Base-by-base conservation (phyloP, 257 asterid genomes). In the Salvia splendens region DNA sequence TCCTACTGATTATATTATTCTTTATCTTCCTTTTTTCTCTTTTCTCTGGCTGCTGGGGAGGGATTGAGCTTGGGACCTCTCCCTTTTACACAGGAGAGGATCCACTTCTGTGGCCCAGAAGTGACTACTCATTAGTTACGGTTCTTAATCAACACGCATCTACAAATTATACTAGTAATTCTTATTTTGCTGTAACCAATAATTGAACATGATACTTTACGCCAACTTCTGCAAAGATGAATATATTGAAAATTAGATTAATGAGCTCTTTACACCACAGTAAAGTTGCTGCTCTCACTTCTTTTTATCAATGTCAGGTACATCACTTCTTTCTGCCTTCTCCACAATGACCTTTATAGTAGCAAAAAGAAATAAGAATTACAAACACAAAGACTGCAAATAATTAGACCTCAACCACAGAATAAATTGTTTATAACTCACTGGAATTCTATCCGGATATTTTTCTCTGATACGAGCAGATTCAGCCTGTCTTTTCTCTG, bases 271-370 rank as follows among this genome's bases (percentile, higher is more conserved):
- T 28, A 45, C 43, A 20, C 6, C 38, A 62, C 45, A 53, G 57
- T 42, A 40, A 11, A 49, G 56, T 36, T 49, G 36, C 15, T 68
- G 75, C 48, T 81, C 97, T 66, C 74, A 87, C 95, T 85, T 87
- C 81, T 83, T 90, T 73, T 87, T 86, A 73, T 90, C 95, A 73
- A 90, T 83, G 69, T 83, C 86, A 35, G 95, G 89, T 73, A 87
- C 79, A 33, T 81, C 87, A 75, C 87, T 83, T 70, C 65, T 85
- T 57, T 73, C 86, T 54, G 94, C 89, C 82, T 78, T 90, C 83
- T 87, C 94, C 58, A 90, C 92, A 65, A 90, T 78, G 74, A 90
- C 92, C 97, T 90, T 38, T 40, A 65, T 4, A 45, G 36, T 15
- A 42, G 38, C 48, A 51, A 48, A 56, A 46, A 47, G 8, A 41